A percentile compares a stretch with the other conserved stretches of the same genome.
These are phyloP conservation scores for Colletotrichum australisinense DNA, from an alignment of 2,329 filamentous ascomycete species.

Conservation along the genomic window DNA sequence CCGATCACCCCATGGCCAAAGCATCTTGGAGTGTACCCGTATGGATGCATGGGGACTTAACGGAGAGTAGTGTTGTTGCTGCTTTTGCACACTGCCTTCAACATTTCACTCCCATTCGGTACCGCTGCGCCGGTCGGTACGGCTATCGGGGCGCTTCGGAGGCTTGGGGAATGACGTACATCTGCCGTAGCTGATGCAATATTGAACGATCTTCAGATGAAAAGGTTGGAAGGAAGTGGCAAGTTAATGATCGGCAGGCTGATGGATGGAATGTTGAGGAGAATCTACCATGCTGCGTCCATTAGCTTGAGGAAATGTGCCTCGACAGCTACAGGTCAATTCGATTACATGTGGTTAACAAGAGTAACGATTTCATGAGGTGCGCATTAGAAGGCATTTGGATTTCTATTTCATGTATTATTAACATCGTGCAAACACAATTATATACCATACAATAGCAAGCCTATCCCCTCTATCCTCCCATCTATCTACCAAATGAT, in stretches of 20 bases:
- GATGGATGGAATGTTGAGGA: neutral
- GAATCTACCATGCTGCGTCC: neutral
- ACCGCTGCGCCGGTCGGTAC: neutral
- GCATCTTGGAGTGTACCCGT: neutral
- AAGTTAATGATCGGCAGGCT: neutral
- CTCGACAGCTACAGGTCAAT: too few species aligned
- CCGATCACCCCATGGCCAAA: neutral
- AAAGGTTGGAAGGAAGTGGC: neutral
- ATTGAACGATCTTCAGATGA: neutral
- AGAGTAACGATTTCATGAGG: neutral
- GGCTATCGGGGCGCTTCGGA: neutral
- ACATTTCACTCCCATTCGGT: neutral
- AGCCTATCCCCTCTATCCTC: neutral
- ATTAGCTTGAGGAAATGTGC: too few species aligned
- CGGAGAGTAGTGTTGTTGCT: neutral
- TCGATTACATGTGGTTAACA: neutral
- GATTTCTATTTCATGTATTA: neutral
- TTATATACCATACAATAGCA: neutral
- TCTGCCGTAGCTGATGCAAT: neutral
- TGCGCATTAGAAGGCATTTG: neutral
- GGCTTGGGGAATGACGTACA: neutral
- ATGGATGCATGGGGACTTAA: neutral
- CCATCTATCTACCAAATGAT: neutral
- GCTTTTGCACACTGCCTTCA: constrained; percentile 2
- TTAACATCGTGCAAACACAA: neutral